Base-by-base conservation (phyloP, 768 basidiomycete genomes). In the Rhodotorula graminis region DNA sequence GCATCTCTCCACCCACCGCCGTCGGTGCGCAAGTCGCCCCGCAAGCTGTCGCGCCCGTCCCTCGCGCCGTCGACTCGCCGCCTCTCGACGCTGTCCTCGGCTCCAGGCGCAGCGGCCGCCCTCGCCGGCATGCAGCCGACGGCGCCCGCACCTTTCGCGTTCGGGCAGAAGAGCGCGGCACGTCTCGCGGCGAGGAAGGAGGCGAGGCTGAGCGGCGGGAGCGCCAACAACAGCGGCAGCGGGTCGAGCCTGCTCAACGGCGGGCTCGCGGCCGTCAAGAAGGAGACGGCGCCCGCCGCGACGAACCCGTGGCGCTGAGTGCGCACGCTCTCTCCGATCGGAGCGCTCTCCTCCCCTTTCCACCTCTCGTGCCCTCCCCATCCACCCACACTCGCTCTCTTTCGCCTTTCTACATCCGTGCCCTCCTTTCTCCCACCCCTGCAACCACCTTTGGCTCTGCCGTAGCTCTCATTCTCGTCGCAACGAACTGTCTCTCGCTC, bases 81-180 rank as follows among this genome's bases (percentile, higher is more conserved):
- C 2, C 56, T 65, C 29, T 64, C 62, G 37, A 64, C 62, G 27
- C 49, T 64, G 7, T 50, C 60, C 19, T 46, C 42, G 5, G 15
- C 59, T 0, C 58, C 37, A 21, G 61, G 61, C 16, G 8, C 52
- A 2, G 63, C 47, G 2, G 61, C 65, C 0, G 29, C 62, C 0
- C 8, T 21, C 25, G 33, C 47, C 12, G 63, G 63, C 9, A 64
- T 52, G 37, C 47, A 29, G 14, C 44, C 71, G 47, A 64, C 71
- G 1, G 23, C 62, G 5, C 62, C 66, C 0, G 66, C 59, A 42
- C 56, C 61, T 0, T 53, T 44, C 27, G 42, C 62, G 19, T 72
- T 72, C 23, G 71, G 71, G 29, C 61, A 64, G 50, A 72, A 72
- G 66, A 72, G 71, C 53, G 66, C 66, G 2, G 71, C 71, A 2